phyloP scores from a whole-genome alignment of 441 rosid genomes.

The Isatis lusitanica region DNA sequence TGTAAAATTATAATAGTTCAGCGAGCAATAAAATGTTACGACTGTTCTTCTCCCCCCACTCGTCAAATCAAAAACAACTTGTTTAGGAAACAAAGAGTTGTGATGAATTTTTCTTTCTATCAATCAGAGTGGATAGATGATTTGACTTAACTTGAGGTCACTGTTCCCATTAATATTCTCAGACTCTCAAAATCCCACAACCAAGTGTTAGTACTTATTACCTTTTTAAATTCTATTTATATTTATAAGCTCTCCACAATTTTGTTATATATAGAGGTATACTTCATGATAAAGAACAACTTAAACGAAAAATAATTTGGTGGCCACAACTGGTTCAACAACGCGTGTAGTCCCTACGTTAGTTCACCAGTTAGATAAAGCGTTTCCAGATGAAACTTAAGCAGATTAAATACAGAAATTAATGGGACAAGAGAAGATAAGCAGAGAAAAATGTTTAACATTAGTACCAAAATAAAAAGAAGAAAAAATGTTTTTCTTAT shows the following conservation, averaged over 20 bases:
- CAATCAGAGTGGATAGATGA: slow-evolving; percentile 34
- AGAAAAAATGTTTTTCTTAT: not conserved
- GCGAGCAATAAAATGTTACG: slow-evolving; percentile 6
- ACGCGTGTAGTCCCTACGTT: not conserved
- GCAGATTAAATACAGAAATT: not conserved
- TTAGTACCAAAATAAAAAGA: no score
- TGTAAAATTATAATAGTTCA: not conserved
- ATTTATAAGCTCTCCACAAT: not conserved
- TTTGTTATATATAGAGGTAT: not conserved
- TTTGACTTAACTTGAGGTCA: slow-evolving; percentile 39
- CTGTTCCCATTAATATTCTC: slow-evolving; percentile 27
- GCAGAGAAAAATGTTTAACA: no score
- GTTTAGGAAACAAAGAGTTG: slow-evolving; percentile 38
- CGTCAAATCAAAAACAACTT: slow-evolving; percentile 33
- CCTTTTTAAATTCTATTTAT: not conserved
- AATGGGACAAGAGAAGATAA: not conserved
- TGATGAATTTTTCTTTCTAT: slow-evolving; percentile 31
- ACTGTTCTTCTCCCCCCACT: slow-evolving; percentile 26
- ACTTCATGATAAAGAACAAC: not conserved
- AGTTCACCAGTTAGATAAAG: not conserved
- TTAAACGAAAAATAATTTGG: not conserved
- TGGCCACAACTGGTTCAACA: slow-evolving; percentile 4
- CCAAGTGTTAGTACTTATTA: slow-evolving; percentile 16
- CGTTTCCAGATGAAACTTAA: not conserved
- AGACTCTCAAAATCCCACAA: slow-evolving; percentile 20